Evolutionary conservation across 768 basidiomycete species (phyloP).

Genomic region (Glaciozyma antarctica): DNA sequence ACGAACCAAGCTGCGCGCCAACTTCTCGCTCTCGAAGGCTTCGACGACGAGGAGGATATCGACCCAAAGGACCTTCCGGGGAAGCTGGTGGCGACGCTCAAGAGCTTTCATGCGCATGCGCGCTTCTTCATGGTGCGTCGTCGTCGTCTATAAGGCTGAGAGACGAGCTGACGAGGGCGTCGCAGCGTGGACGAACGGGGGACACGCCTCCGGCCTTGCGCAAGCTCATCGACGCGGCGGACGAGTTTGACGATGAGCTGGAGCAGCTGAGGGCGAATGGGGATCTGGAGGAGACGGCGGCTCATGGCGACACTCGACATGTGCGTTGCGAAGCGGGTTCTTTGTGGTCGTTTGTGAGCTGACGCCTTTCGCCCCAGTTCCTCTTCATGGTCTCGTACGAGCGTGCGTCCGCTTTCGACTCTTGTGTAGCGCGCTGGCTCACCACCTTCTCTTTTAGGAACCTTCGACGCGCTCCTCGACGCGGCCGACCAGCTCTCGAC

Average conservation of each 20-base stretch:
- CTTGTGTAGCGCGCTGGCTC: not conserved
- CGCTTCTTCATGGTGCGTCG: slow-evolving; percentile 16
- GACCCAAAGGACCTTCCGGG: slow-evolving; percentile 4
- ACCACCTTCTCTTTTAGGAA: not conserved
- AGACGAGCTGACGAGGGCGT: not conserved
- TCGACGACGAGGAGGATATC: not conserved
- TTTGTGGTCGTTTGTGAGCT: not conserved
- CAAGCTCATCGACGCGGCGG: slow-evolving; percentile 4
- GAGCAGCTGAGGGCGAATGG: not conserved
- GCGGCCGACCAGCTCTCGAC: slow-evolving; percentile 5
- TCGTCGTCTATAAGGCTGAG: accelerated
- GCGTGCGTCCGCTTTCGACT: not conserved
- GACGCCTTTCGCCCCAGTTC: not conserved
- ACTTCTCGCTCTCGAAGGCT: slow-evolving; percentile 7
- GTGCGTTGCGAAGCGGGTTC: not conserved
- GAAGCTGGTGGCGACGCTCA: slow-evolving; percentile 6
- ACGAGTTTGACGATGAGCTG: not conserved
- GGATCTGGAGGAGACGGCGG: not conserved
- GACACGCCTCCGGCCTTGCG: not conserved
- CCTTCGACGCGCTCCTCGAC: slow-evolving; percentile 14
- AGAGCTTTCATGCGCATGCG: slow-evolving; percentile 15
- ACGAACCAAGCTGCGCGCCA: not conserved
- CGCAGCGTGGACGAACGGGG: slow-evolving; percentile 12
- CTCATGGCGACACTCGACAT: slow-evolving; percentile 5
- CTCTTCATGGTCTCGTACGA: slow-evolving; percentile 20